Evolutionary conservation across 257 asterid species (phyloP).

Genomic region (Craterostigma plantagineum): DNA sequence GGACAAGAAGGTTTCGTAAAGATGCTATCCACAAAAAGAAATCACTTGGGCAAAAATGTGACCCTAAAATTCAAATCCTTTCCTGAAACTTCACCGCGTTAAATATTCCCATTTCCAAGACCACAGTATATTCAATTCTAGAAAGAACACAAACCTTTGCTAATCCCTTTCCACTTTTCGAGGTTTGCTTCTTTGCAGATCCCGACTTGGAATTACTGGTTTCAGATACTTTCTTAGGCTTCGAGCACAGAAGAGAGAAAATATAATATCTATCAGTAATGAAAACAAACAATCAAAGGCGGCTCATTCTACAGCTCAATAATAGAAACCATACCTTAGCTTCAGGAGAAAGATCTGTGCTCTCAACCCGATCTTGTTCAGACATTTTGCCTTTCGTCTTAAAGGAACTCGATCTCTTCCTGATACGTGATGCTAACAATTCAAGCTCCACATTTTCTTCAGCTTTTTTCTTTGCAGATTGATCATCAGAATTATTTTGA

Average conservation of each 20-base stretch:
- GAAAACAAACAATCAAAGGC: not conserved
- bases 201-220: slow-evolving; percentile 32
- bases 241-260: slow-evolving; percentile 18
- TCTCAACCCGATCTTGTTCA: slow-evolving; percentile 21
- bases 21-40: not conserved
- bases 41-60: too few relatives aligned
- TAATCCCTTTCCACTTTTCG: slow-evolving; percentile 27
- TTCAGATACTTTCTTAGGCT: slow-evolving; percentile 26
- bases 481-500: slow-evolving; percentile 37
- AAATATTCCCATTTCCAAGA: slow-evolving; percentile 5
- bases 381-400: slow-evolving; percentile 52
- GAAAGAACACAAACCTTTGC: slow-evolving; percentile 41
- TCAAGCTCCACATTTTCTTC: slow-evolving; percentile 39
- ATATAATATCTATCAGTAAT: not conserved
- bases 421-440: slow-evolving; percentile 22
- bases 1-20: not conserved
- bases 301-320: slow-evolving; percentile 7
- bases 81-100: not conserved
- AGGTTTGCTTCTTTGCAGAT: slow-evolving; percentile 43
- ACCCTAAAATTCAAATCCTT: not conserved
- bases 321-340: slow-evolving; percentile 36
- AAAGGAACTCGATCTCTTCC: slow-evolving; percentile 28
- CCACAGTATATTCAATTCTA: slow-evolving; percentile 7
- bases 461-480: slow-evolving; percentile 18
- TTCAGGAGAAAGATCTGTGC: slow-evolving; percentile 18